phyloP scores from a whole-genome alignment of 1,284 basidiomycete species.

The Austroboletus novae-zelandiae region DNA sequence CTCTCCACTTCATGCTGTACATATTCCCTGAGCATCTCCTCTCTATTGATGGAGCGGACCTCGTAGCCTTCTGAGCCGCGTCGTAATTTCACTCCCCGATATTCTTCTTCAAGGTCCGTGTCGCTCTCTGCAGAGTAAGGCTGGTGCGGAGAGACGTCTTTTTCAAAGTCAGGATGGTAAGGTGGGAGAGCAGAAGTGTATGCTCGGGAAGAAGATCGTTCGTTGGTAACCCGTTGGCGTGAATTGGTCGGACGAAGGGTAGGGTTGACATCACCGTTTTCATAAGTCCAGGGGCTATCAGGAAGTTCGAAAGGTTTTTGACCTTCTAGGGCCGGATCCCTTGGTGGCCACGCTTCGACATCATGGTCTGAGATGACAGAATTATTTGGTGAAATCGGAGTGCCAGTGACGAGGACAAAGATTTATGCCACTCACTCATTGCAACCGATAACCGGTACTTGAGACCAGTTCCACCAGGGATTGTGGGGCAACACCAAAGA shows the following conservation, averaged over 20 bases:
- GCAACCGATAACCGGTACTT: conserved; percentile 69
- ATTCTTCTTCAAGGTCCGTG: conserved; percentile 34
- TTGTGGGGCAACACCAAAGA: conserved; percentile 82
- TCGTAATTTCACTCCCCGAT: conserved; percentile 41
- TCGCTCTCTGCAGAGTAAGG: conserved; percentile 37
- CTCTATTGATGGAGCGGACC: conserved; percentile 55
- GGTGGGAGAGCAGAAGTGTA: conserved; percentile 57
- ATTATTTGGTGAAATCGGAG: not conserved
- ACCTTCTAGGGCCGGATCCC: conserved; percentile 44
- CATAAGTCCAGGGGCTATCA: conserved; percentile 81
- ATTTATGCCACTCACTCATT: conserved; percentile 75
- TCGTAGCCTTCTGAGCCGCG: conserved; percentile 81
- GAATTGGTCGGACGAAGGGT: conserved; percentile 61
- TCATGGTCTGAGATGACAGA: conserved; percentile 9
- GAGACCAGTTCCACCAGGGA: conserved; percentile 69
- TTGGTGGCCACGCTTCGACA: conserved; percentile 53
- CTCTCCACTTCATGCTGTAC: conserved; percentile 51
- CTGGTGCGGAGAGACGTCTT: conserved; percentile 28
- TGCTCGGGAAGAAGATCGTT: conserved; percentile 26
- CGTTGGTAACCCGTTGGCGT: conserved; percentile 23
- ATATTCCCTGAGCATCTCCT: conserved; percentile 58
- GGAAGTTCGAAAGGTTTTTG: conserved; percentile 48
- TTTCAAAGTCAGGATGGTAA: conserved; percentile 67
- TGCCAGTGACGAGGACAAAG: conserved; percentile 4
- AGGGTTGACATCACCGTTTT: conserved; percentile 73